Conservation (phyloP, 164 flowering plant genomes). For the Tinospora cordifolia region DNA sequence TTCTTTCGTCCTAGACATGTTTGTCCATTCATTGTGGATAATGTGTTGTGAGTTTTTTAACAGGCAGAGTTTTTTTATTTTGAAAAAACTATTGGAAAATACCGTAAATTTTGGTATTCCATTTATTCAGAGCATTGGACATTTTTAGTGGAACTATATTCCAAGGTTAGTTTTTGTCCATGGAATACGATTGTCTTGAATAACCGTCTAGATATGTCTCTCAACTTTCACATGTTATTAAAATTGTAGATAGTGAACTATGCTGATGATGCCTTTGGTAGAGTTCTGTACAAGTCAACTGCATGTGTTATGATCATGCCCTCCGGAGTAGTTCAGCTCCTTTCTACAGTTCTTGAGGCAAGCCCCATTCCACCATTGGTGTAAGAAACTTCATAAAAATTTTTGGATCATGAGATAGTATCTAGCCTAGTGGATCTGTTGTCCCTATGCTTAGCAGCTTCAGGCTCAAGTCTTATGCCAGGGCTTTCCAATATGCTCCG, state of each 20-base stretch:
- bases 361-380: slow-evolving; percentile 25
- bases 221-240: slow-evolving; percentile 13
- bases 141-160: slow-evolving; percentile 46
- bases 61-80: slow-evolving; percentile 60
- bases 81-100: slow-evolving; percentile 51
- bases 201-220: background rate
- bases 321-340: slow-evolving; percentile 44
- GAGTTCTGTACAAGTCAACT: slow-evolving; percentile 52
- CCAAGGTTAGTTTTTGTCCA: slow-evolving; percentile 46
- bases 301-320: slow-evolving; percentile 59
- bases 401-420: slow-evolving; percentile 58
- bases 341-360: slow-evolving; percentile 28
- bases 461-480: slow-evolving; percentile 66
- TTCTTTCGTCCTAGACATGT: background rate
- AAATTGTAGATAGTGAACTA: slow-evolving; percentile 45
- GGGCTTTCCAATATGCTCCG: slow-evolving; percentile 66
- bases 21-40: background rate
- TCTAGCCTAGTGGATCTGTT: slow-evolving; percentile 57
- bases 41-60: slow-evolving; percentile 5
- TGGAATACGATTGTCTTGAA: background rate
- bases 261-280: slow-evolving; percentile 56
- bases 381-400: slow-evolving; percentile 37
- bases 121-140: slow-evolving; percentile 66
- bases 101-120: slow-evolving; percentile 39
- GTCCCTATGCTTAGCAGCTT: slow-evolving; percentile 47